A percentile compares a stretch with the other conserved stretches of the same genome.
These are phyloP conservation scores for Talinum fruticosum DNA, from an alignment of 148 eudicot genomes.

Conservation along the genomic window DNA sequence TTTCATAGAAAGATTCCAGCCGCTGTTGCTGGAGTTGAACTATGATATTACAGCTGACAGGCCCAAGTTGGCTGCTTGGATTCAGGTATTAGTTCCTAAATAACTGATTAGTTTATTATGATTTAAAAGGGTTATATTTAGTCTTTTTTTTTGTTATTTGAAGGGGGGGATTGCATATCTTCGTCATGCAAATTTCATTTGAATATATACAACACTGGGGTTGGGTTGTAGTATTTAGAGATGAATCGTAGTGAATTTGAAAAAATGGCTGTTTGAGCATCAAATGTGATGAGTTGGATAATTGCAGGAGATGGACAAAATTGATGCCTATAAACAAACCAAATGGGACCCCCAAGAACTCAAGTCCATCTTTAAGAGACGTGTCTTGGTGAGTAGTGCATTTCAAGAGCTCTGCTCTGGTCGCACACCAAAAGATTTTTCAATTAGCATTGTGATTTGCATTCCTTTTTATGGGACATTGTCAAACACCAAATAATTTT, in stretches of 20 bases:
- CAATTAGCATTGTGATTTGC: neutral
- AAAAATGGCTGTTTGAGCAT: neutral
- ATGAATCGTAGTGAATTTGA: neutral
- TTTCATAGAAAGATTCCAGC: constrained; percentile 45
- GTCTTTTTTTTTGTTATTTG: too few relatives aligned
- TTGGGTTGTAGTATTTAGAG: neutral
- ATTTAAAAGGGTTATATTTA: too few relatives aligned
- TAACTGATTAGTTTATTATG: neutral
- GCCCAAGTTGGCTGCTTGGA: constrained; percentile 45
- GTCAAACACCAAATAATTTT: neutral
- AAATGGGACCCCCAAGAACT: constrained; percentile 30
- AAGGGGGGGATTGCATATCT: too few relatives aligned
- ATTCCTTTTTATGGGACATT: too few relatives aligned
- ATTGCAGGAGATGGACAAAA: constrained; percentile 59
- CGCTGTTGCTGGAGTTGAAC: constrained; percentile 33
- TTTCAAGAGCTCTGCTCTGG: neutral
- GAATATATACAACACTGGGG: too few relatives aligned
- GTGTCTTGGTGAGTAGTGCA: neutral
- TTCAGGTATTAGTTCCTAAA: neutral
- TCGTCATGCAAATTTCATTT: too few relatives aligned
- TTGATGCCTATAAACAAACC: constrained; percentile 55
- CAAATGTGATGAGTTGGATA: neutral
- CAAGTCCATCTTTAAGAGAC: constrained; percentile 19
- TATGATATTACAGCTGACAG: constrained; percentile 43
- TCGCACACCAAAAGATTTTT: neutral